Base-by-base conservation (phyloP, 2,329 filamentous ascomycete genomes). In the Trichoderma hamatum region DNA sequence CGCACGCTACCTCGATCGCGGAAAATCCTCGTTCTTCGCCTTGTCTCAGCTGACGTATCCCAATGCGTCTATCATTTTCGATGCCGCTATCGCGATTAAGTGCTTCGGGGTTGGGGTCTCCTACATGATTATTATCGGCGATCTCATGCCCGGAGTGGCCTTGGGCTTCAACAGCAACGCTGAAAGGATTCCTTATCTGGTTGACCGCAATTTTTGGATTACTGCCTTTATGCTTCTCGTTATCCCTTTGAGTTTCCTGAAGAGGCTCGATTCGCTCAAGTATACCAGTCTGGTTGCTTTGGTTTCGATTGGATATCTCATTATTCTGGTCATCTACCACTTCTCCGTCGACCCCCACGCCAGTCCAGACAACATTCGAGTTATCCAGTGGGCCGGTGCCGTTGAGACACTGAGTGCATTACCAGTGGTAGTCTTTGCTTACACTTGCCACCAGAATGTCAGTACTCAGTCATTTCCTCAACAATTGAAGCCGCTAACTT, bases 371-470 rank as follows among this genome's bases (percentile, higher is more conserved):
- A 87, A 90, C 11, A 88, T 99, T 70, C 88, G 92, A 60, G 82
- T 93, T 34, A 85, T 97, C 71, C 83, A 88, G 71, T 97, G 93
- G 90, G 90, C 89, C 54, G 93, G 95, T 9, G 85, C 92, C 3
- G 84, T 97, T 11, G 87, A 91, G 43, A 90, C 92, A 7, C 84
- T 99, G 65, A 93, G 93, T 74, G 94, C 92, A 71, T 88, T 99
- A 72, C 96, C 96, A 0, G 94, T 99, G 65, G 94, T 98, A 68
- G 93, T 99, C 2, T 99, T 99, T 84, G 96, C 95, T n/a, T 99
- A 98, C 79, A 99, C 96, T 1, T 99, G 96, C 78, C 96, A 99
- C 80, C 96, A 99, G 77, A 99, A 99, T 78, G 93, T 96, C 82
- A 73, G 88, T 77, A 5, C 51, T 28, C 11, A 1, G 3, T 39